Evolutionary conservation across 192 early-diverging fungal species (phyloP), one percentile per base, ranked within the genome.

Genomic region (Coemansia sp.): DNA sequence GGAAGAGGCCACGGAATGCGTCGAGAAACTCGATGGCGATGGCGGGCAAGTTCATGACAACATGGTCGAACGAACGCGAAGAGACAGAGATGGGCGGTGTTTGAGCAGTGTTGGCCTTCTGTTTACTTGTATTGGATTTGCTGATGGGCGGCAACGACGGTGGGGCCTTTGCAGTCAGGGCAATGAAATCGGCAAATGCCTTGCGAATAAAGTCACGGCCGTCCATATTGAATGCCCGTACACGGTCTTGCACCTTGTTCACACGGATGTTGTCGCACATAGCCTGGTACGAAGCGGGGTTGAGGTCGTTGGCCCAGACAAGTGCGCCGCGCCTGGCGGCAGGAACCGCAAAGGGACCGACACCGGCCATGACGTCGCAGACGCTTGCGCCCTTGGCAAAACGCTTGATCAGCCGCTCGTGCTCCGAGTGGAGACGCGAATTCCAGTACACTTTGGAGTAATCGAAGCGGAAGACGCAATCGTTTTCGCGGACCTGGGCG

Each of bases 361-460:
- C 93, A n/a, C 97, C 97, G 10, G 91, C 96, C 85, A 99, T 91
- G 4, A 96, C 94, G 76, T 99, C 97, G 65, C 95, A 97, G 9
- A 99, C 79, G 43, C 85, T 81, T 23, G 91, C 87, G 3, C 85
- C 87, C 45, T 71, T 62, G 17, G 80, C 73, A 75, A 99, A 99
- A 63, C 74, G 50, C 35, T 81, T 79, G 23, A 96, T 91, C n/a
- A 99, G 70, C 35, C 98, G 89, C 41, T 93, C 90, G 62, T 99
- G 98, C 67, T 99, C 98, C 0, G 85, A 78, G 65, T 98, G 95
- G 56, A 99, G 85, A 11, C 98, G 87, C 6, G 95, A 97, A 83
- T 99, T 99, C 98, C 98, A 99, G 79, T 99, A 99, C 5, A 99
- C 98, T 59, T 91, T 87, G 14, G 95, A 92, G 71, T 96, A 98